Evolutionary conservation across 352 stramenopile genomes (phyloP), one percentile per base, ranked within the genome.

Genomic region (Globisporangium splendens): DNA sequence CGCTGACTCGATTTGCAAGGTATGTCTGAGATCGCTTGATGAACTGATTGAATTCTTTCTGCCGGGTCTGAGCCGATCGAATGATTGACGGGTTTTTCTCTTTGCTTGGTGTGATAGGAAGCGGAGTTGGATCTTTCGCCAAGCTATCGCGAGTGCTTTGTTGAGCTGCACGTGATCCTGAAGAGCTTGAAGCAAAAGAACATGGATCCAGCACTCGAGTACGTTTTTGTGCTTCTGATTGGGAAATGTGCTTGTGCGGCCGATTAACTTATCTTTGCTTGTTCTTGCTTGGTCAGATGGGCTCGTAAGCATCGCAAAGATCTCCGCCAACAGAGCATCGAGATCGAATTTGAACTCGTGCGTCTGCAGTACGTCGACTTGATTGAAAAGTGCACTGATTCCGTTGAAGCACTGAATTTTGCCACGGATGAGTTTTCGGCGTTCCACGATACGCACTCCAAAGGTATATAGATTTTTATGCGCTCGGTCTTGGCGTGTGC

Each of bases 291-390:
- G 18, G n/a, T n/a, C 33, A 92, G 82, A n/a, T 92, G 82, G 82
- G 77, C 82, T 22, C 66, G 70, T 28, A 63, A 70, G 54, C 66
- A 90, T 35, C 79, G 77, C 18, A 69, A 79, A 0, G 70, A 87
- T 22, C 63, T 92, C 39, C 62, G 61, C 20, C 58, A 51, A 22
- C 67, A 89, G 18, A 61, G 77, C 18, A 79, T 90, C 44, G 76
- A 90, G 51, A 78, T 96, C 22, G 85, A 94, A 61, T 96, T 94
- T 62, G 76, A 93, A 54, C 64, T 96, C 4, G 73, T 90, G n/a
- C 75, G 83, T 1, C 71, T 94, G 47, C 85, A 91, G 56, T 96
- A 92, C 57, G 68, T 96, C 21, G 77, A 91, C 33, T 65, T 88
- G 17, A 70, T 93, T 21, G 78, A 90, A 53, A 78, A 55, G 22